These are phyloP conservation scores for Lachancea sp. DNA, from an alignment of 805 yeast genomes.

Conservation along the genomic window DNA sequence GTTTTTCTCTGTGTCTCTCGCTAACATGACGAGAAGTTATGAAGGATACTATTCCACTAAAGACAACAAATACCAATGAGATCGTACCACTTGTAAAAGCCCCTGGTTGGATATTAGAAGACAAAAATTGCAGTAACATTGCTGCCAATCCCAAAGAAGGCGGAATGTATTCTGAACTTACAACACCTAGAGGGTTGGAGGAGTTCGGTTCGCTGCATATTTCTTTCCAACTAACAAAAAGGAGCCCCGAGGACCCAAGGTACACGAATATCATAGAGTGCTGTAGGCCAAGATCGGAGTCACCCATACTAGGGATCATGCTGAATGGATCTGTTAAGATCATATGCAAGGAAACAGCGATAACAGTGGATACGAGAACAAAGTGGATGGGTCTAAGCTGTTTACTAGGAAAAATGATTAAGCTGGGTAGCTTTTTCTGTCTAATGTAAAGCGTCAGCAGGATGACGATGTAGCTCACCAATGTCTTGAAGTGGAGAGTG, in stretches of 20 bases:
- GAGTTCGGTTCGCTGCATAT: constrained; percentile 8
- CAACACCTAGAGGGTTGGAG: neutral
- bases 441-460: constrained; percentile 1
- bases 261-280: constrained; percentile 29
- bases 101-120: constrained; percentile 25
- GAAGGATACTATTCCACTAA: constrained; percentile 7
- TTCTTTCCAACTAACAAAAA: constrained; percentile 26
- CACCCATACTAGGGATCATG: neutral
- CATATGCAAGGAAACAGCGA: constrained; percentile 3
- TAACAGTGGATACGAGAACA: neutral
- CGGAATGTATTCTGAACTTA: constrained; percentile 14
- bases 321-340: constrained; percentile 2
- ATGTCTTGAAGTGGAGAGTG: constrained; percentile 2
- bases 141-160: constrained; percentile 30
- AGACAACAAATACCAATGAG: constrained; percentile 15
- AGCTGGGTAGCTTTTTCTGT: neutral
- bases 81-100: constrained; percentile 13
- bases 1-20: neutral
- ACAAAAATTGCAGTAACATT: constrained; percentile 31
- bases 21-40: neutral
- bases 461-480: constrained; percentile 2
- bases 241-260: constrained; percentile 26
- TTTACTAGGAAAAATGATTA: neutral
- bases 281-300: constrained; percentile 13
- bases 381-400: constrained; percentile 2